phyloP scores from a whole-genome alignment of 176 grass and related monocot genomes.

The Musa troglodytarum region DNA sequence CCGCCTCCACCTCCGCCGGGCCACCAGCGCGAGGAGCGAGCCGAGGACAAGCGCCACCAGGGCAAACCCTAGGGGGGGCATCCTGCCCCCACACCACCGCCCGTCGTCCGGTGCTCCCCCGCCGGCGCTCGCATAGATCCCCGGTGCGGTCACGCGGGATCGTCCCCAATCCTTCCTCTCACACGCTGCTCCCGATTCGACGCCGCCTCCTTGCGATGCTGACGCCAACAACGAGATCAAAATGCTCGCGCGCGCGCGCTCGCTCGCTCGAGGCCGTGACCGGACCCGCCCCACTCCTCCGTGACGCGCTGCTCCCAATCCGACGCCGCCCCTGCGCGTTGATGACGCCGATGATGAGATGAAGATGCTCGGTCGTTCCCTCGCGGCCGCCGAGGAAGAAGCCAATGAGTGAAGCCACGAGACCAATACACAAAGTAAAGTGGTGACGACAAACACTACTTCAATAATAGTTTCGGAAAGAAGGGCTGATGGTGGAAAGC shows the following conservation, averaged over 20 bases:
- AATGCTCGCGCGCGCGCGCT: neutral
- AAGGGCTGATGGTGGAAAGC: neutral
- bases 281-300: neutral
- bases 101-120: neutral
- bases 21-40: neutral
- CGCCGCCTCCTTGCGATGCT: neutral
- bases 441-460: neutral
- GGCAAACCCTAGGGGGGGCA: neutral
- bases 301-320: neutral
- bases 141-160: neutral
- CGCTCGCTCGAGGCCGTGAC: neutral
- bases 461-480: neutral
- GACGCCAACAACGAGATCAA: neutral
- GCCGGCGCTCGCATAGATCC: conserved; percentile 3
- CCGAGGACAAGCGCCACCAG: conserved; percentile 8
- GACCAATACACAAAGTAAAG: neutral
- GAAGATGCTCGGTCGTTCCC: neutral
- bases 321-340: neutral
- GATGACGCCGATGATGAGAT: neutral
- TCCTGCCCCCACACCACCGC: neutral
- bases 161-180: neutral
- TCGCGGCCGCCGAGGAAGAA: neutral
- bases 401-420: neutral
- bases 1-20: conserved; percentile 15
- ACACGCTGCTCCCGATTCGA: neutral